Base-by-base conservation (phyloP, 352 stramenopile genomes). In the Phytophthora capsici region DNA sequence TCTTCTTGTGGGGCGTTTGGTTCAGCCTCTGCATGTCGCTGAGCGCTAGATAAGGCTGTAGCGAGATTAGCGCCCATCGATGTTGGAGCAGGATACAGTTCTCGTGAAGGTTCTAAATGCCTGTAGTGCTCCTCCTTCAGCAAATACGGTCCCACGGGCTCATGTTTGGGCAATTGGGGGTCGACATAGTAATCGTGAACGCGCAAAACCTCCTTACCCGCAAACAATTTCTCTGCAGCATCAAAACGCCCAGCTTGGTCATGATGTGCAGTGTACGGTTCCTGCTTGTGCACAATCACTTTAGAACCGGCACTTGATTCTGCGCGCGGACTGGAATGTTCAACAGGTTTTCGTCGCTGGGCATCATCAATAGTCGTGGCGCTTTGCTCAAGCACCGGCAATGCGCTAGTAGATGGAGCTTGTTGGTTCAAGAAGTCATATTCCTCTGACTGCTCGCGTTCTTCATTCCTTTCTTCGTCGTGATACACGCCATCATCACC, bases 211-310 rank as follows among this genome's bases (percentile, higher is more conserved):
- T 70, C 34, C 23, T 60, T 67, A 14, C 43, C 28, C 37, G 62
- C 56, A 64, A 72, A 72, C 6, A 73, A 32, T n/a, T 65, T 70
- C 44, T 75, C 70, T 62, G 70, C 66, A 46, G 52, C 53, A 61
- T 73, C 47, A 59, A 75, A 78, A 26, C 66, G 70, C 10, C 47
- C 44, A 26, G 53, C 50, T n/a, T 69, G 45, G 9, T 62, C 61
- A 13, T 54, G 61, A 44, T 58, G 43, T n/a, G 12, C 32, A 23
- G 45, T 32, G 26, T 20, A 45, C 13, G 46, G 16, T 12, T 65
- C 45, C 14, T 63, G 46, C 12, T 19, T 6, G 17, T 63, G 56
- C 13, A 1, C 14, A 26, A 26, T 44, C 7, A 40, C 22, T 28
- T 48, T 36, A 40, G 30, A 8, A 3, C 44, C 23, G 20, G 22